These are phyloP conservation scores for Psilocybe cubensis DNA, from an alignment of 768 basidiomycete genomes.

Conservation along the genomic window DNA sequence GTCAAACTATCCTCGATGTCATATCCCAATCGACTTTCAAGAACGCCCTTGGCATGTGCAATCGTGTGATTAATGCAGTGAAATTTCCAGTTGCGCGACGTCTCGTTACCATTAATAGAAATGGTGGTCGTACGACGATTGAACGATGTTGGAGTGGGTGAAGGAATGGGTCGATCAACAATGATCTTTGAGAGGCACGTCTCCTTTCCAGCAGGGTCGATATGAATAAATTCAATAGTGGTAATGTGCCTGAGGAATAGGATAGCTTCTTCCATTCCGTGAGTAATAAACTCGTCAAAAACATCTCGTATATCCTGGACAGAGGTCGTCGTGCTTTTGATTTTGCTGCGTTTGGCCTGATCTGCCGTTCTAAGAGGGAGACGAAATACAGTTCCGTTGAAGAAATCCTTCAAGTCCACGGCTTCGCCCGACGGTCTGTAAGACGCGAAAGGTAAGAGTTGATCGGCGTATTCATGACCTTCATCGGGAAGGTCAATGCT, in stretches of 20 bases:
- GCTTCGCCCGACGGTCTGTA: not conserved
- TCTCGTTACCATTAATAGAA: not conserved
- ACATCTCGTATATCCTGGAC: constrained; percentile 37
- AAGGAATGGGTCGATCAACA: not conserved
- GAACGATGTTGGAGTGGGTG: not conserved
- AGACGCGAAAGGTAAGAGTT: constrained; percentile 18
- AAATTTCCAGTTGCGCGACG: constrained; percentile 30
- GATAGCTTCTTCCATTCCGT: constrained; percentile 40
- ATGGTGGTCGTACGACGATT: not conserved
- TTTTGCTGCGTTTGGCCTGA: constrained; percentile 36
- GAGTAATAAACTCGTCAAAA: constrained; percentile 38
- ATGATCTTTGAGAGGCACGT: constrained; percentile 1
- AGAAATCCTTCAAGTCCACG: constrained; percentile 8
- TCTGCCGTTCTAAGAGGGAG: constrained; percentile 42
- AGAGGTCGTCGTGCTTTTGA: constrained; percentile 23
- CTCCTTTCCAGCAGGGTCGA: constrained; percentile 21
- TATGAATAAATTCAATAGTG: constrained; percentile 40
- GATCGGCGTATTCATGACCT: constrained; percentile 11
- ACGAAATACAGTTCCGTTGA: constrained; percentile 44
- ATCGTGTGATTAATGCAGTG: constrained; percentile 25
- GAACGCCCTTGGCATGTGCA: constrained; percentile 17
- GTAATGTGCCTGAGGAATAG: constrained; percentile 44
- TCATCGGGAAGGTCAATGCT: constrained; percentile 31
- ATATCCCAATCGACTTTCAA: constrained; percentile 30
- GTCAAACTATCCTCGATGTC: constrained; percentile 27